Base-by-base conservation (phyloP, 371 early-diverging fungal genomes). In the Mucor plumbeus region DNA sequence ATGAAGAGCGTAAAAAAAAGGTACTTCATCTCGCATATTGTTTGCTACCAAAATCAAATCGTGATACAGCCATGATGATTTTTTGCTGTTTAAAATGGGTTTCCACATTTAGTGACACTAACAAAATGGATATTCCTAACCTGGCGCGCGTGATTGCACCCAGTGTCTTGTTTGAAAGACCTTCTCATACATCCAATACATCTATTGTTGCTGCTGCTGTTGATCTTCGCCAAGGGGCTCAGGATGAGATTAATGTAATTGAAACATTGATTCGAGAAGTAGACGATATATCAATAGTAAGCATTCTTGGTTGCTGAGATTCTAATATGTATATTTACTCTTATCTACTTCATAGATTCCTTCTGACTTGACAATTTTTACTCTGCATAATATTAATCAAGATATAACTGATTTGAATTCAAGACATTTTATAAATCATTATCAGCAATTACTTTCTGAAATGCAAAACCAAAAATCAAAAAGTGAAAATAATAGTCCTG, bases 81-180 rank as follows among this genome's bases (percentile, higher is more conserved):
- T 88, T 93, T 73, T 75, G 86, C 19, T 96, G 96, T 73, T 77
- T 98, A 39, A 85, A 88, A 38, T 89, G 93, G 82, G 96, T 97
- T 14, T 86, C 92, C 0, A 75, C 81, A 3, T 90, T 88, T 65
- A 85, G 89, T 31, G 77, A 84, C 19, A 83, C 64, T 81, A 95
- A 92, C 68, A 91, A 91, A 74, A 98, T 98, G 99, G 92, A 92
- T 67, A 72, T 92, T 13, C 82, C 85, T 41, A 98, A 97, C 69
- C 73, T 98, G 61, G 96, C 98, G 0, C 93, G 94, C 0, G 94
- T 98, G 3, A 90, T 98, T 60, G 90, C 97, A 0, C 99, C 99
- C 7, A 97, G 93, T 67, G 87, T 98, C 7, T 77, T 97, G 47
- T 96, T 74, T 65, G 69, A 65, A 33, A 68, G 56, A 54, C 43